phyloP scores from a whole-genome alignment of 139 green algal genomes.

The Chlorella sp. region DNA sequence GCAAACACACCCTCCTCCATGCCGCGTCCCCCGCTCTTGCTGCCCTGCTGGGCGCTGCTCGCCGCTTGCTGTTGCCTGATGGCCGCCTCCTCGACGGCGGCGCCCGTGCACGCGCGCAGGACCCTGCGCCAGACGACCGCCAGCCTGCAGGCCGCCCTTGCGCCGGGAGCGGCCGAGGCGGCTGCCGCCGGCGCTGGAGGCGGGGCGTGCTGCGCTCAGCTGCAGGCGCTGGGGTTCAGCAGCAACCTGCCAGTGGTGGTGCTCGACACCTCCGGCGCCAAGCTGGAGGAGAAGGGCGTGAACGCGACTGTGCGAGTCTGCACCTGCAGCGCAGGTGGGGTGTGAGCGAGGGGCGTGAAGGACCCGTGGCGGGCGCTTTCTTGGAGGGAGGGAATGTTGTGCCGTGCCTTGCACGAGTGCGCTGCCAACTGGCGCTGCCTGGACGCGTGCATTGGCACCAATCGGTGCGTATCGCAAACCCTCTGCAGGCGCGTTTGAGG shows the following conservation, averaged over 20 bases:
- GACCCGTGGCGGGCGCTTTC: background rate
- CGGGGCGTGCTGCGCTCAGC: conserved; percentile 21
- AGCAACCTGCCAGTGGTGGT: conserved; percentile 59
- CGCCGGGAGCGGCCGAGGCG: background rate
- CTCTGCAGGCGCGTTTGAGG: conserved; percentile 20
- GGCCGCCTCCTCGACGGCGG: background rate
- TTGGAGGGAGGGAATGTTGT: background rate
- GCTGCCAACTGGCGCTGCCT: background rate
- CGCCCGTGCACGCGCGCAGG: background rate
- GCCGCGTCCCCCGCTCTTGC: no score
- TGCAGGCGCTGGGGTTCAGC: conserved; percentile 39
- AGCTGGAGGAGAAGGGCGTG: conserved; percentile 36
- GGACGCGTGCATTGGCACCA: no score
- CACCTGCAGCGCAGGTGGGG: conserved; percentile 40
- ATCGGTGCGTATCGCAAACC: no score
- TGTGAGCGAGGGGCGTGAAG: no score
- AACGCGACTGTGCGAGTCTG: conserved; percentile 32
- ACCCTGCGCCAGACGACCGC: background rate
- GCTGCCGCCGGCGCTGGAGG: background rate
- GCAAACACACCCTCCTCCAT: no score
- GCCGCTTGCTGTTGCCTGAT: background rate
- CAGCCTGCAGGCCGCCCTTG: background rate
- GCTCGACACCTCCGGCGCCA: conserved; percentile 42
- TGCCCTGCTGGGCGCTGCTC: no score
- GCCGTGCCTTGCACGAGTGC: background rate